A percentile compares a stretch with the other conserved stretches of the same genome.
These are phyloP conservation scores for Phytophthora syringae DNA, from an alignment of 352 stramenopile genomes.

Conservation along the genomic window DNA sequence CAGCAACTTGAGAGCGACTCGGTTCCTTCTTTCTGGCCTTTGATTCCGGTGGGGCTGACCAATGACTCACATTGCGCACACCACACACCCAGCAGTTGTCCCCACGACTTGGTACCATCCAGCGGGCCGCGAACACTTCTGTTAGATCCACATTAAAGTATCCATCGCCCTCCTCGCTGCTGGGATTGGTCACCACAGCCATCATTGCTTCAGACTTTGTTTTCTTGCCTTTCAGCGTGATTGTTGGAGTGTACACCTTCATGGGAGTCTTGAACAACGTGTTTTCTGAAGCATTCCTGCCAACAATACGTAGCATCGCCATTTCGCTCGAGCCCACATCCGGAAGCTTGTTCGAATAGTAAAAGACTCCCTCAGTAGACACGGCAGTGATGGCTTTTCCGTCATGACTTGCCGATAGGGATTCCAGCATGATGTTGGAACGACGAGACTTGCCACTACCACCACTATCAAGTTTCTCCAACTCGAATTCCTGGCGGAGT, in stretches of 20 bases:
- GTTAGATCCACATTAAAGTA: constrained; percentile 82
- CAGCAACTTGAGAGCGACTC: constrained; percentile 11
- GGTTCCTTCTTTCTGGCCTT: constrained; percentile 33
- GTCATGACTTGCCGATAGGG: constrained; percentile 70
- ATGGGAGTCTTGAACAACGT: constrained; percentile 71
- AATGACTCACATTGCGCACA: constrained; percentile 76
- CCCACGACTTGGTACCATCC: constrained; percentile 69
- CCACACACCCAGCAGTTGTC: constrained; percentile 80
- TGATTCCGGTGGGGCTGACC: constrained; percentile 49
- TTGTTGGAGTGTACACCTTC: constrained; percentile 67
- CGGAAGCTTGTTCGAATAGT: constrained; percentile 64
- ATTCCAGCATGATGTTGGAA: constrained; percentile 75
- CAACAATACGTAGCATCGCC: constrained; percentile 59
- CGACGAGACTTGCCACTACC: constrained; percentile 70
- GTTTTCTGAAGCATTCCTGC: constrained; percentile 72
- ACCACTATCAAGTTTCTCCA: constrained; percentile 68
- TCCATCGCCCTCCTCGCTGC: constrained; percentile 49
- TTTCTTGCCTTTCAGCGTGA: constrained; percentile 17
- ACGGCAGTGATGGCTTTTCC: constrained; percentile 64
- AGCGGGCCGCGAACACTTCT: constrained; percentile 67
- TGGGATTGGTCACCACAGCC: constrained; percentile 73
- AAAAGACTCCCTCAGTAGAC: constrained; percentile 76
- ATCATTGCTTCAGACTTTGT: constrained; percentile 59
- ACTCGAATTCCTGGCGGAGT: constrained; percentile 61
- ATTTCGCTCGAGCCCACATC: constrained; percentile 30